Evolutionary conservation across 768 basidiomycete genomes (phyloP), one percentile per base, ranked within the genome.

Genomic region (Psilocybe sp.): DNA sequence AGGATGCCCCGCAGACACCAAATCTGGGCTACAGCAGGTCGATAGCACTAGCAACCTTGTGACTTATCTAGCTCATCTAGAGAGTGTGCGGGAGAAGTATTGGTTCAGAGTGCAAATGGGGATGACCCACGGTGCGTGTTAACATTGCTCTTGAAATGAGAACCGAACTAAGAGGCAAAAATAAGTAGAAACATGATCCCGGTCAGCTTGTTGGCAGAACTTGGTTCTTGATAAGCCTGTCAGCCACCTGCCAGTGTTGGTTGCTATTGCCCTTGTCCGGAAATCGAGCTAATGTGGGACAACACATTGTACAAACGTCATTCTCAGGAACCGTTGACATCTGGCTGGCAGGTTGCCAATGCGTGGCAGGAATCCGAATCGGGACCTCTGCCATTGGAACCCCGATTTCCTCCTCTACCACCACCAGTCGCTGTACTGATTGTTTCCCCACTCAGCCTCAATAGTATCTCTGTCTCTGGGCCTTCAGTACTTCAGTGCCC

Each of bases 81-180:
- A 73, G 16, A 40, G 18, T 0, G 58, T 73, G 3, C 65, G 64
- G 7, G 42, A 72, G 42, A 74, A 69, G 53, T 43, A 65, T 15
- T 74, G 71, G 71, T 74, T 74, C 46, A 63, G 70, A 31, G 50
- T 33, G 44, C 61, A 70, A 47, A 68, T 73, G 64, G 58, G 61
- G 9, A 72, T 74, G 71, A 61, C 56, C 7, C 68, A 65, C 54
- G 60, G 62, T 47, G 28, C 33, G 19, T 41, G 13, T 19, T 31
- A 32, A 14, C 35, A 16, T 31, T 23, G 15, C 14, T 46, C 7
- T 28, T 28, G 23, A 28, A 28, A 7, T 7, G 23, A 4, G 23
- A 28, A 28, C 23, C 23, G 23, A 28, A n/a, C n/a, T n/a, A n/a
- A n/a, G n/a, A n/a, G n/a, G n/a, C n/a, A n/a, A n/a, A n/a, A n/a